Conservation (phyloP, 306 rosid genomes). For the Cicer yamashitae region DNA sequence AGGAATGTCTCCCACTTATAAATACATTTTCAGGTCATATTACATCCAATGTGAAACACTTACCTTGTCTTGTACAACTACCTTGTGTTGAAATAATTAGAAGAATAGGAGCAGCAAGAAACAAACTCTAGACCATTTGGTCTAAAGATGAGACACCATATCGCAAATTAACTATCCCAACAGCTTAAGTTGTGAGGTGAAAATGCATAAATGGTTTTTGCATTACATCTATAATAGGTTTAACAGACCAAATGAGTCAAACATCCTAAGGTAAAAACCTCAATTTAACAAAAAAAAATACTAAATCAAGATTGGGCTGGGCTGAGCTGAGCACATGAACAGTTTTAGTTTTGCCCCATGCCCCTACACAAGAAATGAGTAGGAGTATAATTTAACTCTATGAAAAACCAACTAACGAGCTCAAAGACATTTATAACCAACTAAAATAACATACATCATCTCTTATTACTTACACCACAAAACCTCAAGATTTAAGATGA, state of each 20-base stretch:
- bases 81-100: not conserved
- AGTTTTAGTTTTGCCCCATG: not conserved
- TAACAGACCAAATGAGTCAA: constrained; percentile 13
- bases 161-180: not conserved
- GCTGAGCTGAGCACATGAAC: constrained; percentile 7
- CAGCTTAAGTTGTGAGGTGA: not conserved
- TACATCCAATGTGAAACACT: no score
- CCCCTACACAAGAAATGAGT: not conserved
- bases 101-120: not conserved
- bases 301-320: not conserved
- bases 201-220: not conserved
- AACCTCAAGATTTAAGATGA: constrained; percentile 7
- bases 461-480: not conserved
- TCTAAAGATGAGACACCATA: not conserved
- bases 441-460: constrained; percentile 18
- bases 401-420: not conserved
- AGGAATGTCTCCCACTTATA: no score
- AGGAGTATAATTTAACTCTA: not conserved
- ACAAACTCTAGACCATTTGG: not conserved
- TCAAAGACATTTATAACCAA: constrained; percentile 19
- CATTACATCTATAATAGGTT: not conserved
- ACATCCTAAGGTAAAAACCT: not conserved
- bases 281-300: not conserved
- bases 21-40: no score
- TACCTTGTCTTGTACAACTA: not conserved